Conservation (phyloP, 2,329 filamentous ascomycete genomes). For the Rhinocladiella similis region DNA sequence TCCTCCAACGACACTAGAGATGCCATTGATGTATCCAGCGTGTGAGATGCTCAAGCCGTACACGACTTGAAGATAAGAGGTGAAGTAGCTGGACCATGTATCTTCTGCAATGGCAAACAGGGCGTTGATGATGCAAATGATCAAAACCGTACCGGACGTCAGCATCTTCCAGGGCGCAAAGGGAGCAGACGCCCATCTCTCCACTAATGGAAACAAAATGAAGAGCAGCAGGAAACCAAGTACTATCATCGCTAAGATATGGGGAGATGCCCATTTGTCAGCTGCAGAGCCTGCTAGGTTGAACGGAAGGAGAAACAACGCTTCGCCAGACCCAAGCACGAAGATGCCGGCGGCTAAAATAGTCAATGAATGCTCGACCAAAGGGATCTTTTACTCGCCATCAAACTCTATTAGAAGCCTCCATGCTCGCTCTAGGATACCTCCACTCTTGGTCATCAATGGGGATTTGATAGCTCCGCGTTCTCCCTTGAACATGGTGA, state of each 20-base stretch:
- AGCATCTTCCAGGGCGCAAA: too few relatives aligned
- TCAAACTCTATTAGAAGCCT: constrained; percentile 57
- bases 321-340: constrained; percentile 59
- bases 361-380: constrained; percentile 3
- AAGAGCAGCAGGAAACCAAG: constrained; percentile 33
- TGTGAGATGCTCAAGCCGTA: constrained; percentile 41
- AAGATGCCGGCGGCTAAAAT: constrained; percentile 57
- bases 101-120: too few relatives aligned
- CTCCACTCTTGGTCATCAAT: constrained; percentile 25
- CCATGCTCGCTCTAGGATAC: too few relatives aligned
- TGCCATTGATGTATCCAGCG: constrained; percentile 37
- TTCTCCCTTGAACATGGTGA: constrained; percentile 59
- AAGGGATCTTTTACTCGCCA: constrained; percentile 36
- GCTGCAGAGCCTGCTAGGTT: constrained; percentile 48
- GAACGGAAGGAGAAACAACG: constrained; percentile 67
- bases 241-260: constrained; percentile 57
- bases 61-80: constrained; percentile 49
- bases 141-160: constrained; percentile 50
- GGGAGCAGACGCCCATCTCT: too few relatives aligned
- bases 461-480: constrained; percentile 54
- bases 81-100: constrained; percentile 32
- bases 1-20: too few relatives aligned
- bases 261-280: constrained; percentile 48
- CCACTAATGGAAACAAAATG: too few relatives aligned
- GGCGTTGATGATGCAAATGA: constrained; percentile 38